These are phyloP conservation scores for Fusarium aywerte DNA, from an alignment of 2,329 filamentous ascomycete species.

Conservation along the genomic window DNA sequence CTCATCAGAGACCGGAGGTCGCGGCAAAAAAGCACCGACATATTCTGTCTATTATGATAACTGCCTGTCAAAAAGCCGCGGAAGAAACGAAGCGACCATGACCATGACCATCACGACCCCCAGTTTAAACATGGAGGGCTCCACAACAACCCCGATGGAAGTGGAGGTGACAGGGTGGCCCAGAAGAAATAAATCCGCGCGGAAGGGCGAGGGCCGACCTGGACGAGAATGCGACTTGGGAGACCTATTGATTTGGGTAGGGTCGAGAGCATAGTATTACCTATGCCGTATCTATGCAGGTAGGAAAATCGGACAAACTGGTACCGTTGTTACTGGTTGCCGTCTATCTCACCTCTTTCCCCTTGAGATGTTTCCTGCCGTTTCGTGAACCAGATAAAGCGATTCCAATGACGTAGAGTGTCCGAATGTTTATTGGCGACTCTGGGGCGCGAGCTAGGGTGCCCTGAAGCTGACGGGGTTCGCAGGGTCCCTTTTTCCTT, in stretches of 20 bases:
- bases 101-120: constrained; percentile 4
- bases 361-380: constrained; percentile 18
- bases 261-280: background rate
- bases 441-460: constrained; percentile 40
- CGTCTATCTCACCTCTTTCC: constrained; percentile 39
- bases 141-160: constrained; percentile 44
- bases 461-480: constrained; percentile 35
- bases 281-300: background rate
- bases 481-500: constrained; percentile 6
- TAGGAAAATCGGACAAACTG: constrained; percentile 17
- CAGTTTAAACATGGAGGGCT: constrained; percentile 31
- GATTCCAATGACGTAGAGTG: constrained; percentile 44
- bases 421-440: constrained; percentile 30
- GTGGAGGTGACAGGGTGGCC: constrained; percentile 21
- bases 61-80: constrained; percentile 17
- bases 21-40: constrained; percentile 32
- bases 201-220: constrained; percentile 19
- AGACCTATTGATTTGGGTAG: background rate
- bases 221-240: background rate
- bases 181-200: constrained; percentile 7
- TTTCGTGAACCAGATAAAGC: constrained; percentile 6
- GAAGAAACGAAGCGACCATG: constrained; percentile 21
- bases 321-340: constrained; percentile 26
- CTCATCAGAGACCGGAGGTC: constrained; percentile 18
- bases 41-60: constrained; percentile 16